Base-by-base conservation (phyloP, 2,329 filamentous ascomycete species). In the Colletotrichum caudatum region DNA sequence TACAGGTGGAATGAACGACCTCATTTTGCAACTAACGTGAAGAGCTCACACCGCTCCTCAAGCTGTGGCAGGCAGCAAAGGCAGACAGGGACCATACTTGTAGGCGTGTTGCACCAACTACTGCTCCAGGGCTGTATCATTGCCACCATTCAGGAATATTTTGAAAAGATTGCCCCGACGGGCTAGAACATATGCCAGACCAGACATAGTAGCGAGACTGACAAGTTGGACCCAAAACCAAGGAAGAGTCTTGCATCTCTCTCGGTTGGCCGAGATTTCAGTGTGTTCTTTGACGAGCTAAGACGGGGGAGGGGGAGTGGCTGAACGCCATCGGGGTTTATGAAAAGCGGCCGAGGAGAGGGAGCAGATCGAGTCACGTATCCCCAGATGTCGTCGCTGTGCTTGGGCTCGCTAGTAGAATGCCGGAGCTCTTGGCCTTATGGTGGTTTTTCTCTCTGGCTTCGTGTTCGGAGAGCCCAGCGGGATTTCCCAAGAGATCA, bases 321-420 rank as follows among this genome's bases (percentile, higher is more conserved):
- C 51, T 57, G 53, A 39, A 26, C 26, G 39, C 53, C 16, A 56
- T 57, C 39, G 51, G 39, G n/a, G 20, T 26, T 37, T 41, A 16
- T 4, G 3, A 26, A 20, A 37, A n/a, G 51, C 51, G 62, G 62
- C 62, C 50, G 62, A 57, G 20, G 39, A 37, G 29, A 54, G 51
- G 29, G 29, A 35, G 51, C 8, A 35, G 18, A 6, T n/a, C 7
- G 16, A n/a, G n/a, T 35, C 20, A 20, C 29, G 18, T 4, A 2
- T n/a, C 14, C 26, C n/a, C 29, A 23, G 7, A 14, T 3, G 4
- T 53, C 12, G 8, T 53, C 12, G 8, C 26, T 5, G 18, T 35
- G 20, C 20, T 20, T 20, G 11, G 16, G 8, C 4, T 33, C 6
- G 8, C 7, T 12, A 11, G 29, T 18, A 29, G 12, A 35, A 35